A percentile compares a stretch with the other conserved stretches of the same genome.
These are phyloP conservation scores for Fraxinus quadrangulata DNA, from an alignment of 257 asterid genomes.

Conservation along the genomic window DNA sequence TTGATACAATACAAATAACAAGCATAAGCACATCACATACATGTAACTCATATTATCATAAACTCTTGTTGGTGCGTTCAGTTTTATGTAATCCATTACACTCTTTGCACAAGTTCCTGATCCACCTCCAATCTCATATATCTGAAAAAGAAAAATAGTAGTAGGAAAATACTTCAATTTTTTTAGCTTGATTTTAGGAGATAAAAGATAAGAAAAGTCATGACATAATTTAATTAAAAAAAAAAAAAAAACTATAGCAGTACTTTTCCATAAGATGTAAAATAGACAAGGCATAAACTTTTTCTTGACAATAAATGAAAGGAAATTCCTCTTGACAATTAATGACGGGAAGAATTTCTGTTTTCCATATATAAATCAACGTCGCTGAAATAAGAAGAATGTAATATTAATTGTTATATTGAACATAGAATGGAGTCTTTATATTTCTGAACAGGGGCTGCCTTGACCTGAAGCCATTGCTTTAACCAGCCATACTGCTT, in stretches of 20 bases:
- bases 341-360: background rate
- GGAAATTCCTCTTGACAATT: background rate
- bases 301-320: background rate
- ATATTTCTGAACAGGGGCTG: background rate
- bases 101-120: constrained; percentile 99
- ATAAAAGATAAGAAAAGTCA: constrained; percentile 1
- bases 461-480: background rate
- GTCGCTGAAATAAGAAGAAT: background rate
- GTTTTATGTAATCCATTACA: constrained; percentile 86
- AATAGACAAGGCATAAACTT: background rate
- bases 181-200: constrained; percentile 11
- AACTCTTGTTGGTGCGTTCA: constrained; percentile 95
- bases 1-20: background rate
- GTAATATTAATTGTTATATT: background rate
- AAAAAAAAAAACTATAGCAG: background rate
- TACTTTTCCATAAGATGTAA: background rate
- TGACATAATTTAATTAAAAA: background rate
- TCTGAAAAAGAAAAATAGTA: constrained; percentile 50
- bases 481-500: background rate
- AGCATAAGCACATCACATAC: constrained; percentile 50
- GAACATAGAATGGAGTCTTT: background rate
- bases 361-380: background rate
- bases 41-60: constrained; percentile 77
- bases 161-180: constrained; percentile 12
- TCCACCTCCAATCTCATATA: constrained; percentile 99